These are phyloP conservation scores for Diaporthe amygdali DNA, from an alignment of 2,329 filamentous ascomycete species.

Conservation along the genomic window DNA sequence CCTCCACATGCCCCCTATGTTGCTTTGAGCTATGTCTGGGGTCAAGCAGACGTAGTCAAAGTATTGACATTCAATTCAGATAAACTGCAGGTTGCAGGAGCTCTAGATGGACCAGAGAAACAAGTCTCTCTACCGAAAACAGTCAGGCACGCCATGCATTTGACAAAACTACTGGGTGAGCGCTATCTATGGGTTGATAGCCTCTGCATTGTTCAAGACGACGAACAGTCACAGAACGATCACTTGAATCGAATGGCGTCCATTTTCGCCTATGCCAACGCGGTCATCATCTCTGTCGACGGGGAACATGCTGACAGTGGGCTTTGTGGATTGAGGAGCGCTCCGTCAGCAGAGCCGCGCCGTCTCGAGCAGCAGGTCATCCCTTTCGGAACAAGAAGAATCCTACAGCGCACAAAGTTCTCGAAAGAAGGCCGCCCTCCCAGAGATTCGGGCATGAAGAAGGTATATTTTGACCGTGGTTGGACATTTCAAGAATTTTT, in stretches of 20 bases:
- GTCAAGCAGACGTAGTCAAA: neutral
- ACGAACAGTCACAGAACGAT: neutral
- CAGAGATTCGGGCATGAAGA: neutral
- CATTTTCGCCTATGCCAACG: conserved; percentile 5
- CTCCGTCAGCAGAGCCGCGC: neutral
- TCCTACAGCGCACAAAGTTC: neutral
- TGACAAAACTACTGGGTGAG: neutral
- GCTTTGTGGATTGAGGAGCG: neutral
- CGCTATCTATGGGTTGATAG: conserved; percentile 15
- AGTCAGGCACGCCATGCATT: neutral
- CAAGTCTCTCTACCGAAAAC: neutral
- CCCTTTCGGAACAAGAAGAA: neutral
- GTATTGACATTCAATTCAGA: neutral
- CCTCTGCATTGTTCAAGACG: conserved; percentile 1
- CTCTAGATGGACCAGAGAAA: neutral
- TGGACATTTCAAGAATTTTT: conserved; percentile 16
- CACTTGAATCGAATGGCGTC: conserved; percentile 3
- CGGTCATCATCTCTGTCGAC: neutral
- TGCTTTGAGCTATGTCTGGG: neutral
- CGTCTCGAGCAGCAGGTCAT: neutral
- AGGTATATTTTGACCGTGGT: neutral
- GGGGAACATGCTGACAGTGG: neutral
- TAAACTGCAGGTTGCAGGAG: neutral
- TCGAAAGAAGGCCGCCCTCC: neutral
- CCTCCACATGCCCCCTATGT: neutral